Evolutionary conservation across 2,329 filamentous ascomycete genomes (phyloP), one percentile per base, ranked within the genome.

Genomic region (Waltergamsia citrina): DNA sequence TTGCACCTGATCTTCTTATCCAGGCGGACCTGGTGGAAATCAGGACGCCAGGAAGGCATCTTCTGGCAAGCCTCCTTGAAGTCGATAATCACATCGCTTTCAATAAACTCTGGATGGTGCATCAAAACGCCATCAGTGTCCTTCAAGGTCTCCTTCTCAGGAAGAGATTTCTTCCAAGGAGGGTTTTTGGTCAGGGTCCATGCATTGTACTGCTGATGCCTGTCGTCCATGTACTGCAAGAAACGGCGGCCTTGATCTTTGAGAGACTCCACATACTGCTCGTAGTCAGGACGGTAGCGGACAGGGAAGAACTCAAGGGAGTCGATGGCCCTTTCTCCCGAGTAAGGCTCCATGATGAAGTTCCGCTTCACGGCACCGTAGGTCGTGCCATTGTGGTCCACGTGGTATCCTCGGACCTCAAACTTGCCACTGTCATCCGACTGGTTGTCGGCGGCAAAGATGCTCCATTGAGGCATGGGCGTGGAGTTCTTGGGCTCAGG

Each of bases 21-120:
- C 18, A 49, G 41, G 0, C 52, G 51, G 12, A 51, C 32, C n/a
- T 46, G 46, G 4, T 52, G 44, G 40, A 53, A 54, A 6, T 35
- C 22, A 2, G 59, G 57, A 2, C 51, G 44, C 59, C 59, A 63
- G 33, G 53, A 50, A 0, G 56, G 55, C 35, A 56, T 54, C 41
- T 50, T 54, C 41, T 61, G 56, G 35, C 53, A 59, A 0, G 59
- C 60, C 38, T 62, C 57, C 1, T 49, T 50, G n/a, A 63, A 47
- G 24, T 63, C 59, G 4, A 63, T 52, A 7, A 63, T 60, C n/a
- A 63, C 56, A 17, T 63, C 57, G 29, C 57, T 59, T 36, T 63
- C 57, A 3, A 63, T 51, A 12, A 56, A 58, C 39, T 62, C 57
- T 0, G 54, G 54, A 19, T 61, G 57, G 0, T 53, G 56, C 50